Evolutionary conservation across 208 protist species (phyloP).

Genomic region (Trypanosomatidae sp.): DNA sequence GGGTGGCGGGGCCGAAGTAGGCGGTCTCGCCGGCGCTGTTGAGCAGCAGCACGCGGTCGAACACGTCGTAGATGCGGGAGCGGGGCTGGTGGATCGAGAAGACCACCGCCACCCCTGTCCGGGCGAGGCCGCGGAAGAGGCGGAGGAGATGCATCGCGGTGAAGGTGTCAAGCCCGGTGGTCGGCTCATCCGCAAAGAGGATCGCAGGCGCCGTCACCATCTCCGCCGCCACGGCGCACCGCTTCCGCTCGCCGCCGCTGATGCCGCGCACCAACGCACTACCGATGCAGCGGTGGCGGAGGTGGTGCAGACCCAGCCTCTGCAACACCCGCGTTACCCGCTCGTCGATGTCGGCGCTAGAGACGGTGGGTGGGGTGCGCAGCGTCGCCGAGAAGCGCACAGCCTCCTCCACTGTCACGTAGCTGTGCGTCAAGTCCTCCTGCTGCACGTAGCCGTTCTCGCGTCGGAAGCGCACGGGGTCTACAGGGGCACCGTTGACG

Average conservation of each 20-base stretch:
- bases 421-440: conserved; percentile 69
- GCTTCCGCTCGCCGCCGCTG: conserved; percentile 79
- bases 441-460: conserved; percentile 79
- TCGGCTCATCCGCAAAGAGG: conserved; percentile 80
- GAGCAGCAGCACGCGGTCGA: conserved; percentile 82
- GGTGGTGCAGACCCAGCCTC: conserved; percentile 52
- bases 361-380: conserved; percentile 37
- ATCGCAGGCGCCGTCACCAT: conserved; percentile 60
- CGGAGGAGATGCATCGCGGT: conserved; percentile 60
- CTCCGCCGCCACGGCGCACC: conserved; percentile 68
- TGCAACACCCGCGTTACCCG: conserved; percentile 21
- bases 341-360: conserved; percentile 11
- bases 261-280: conserved; percentile 53
- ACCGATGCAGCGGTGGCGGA: conserved; percentile 48
- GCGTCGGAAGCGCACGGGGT: conserved; percentile 30
- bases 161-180: conserved; percentile 88
- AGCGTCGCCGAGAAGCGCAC: conserved; percentile 66
- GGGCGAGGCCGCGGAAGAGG: conserved; percentile 44
- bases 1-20: conserved; percentile 73
- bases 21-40: conserved; percentile 70
- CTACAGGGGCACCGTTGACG: conserved; percentile 43
- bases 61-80: conserved; percentile 52
- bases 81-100: conserved; percentile 82
- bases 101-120: conserved; percentile 44
- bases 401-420: conserved; percentile 69